Conservation (phyloP, 2,329 filamentous ascomycete genomes). For the Neonectria magnoliae region DNA sequence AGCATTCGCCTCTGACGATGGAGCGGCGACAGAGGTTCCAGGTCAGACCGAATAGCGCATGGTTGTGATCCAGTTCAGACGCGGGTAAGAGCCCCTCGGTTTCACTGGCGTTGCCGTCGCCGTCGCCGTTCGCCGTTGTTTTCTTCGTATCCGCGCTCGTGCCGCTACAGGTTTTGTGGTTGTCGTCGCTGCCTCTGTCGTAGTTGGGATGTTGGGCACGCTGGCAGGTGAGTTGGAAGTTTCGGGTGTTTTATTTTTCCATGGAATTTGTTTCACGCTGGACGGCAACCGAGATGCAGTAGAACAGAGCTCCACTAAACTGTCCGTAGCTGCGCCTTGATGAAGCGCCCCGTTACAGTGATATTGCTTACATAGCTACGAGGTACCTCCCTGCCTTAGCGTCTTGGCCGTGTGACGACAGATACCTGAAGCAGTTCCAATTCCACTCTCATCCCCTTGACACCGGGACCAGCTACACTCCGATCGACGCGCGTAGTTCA, state of each 20-base stretch:
- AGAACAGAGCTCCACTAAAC: conserved; percentile 13
- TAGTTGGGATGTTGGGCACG: background rate
- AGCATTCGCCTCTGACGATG: conserved; percentile 19
- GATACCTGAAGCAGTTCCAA: conserved; percentile 20
- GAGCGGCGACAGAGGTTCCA: conserved; percentile 20
- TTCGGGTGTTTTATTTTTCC: conserved; percentile 36
- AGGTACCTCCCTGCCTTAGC: conserved; percentile 5
- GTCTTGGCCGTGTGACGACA: conserved; percentile 31
- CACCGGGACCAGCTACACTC: conserved; percentile 6
- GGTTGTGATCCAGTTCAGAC: conserved; percentile 26
- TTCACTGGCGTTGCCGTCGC: conserved; percentile 11
- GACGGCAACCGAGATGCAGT: conserved; percentile 10
- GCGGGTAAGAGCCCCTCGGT: conserved; percentile 14
- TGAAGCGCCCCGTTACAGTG: conserved; percentile 17
- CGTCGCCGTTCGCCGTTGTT: conserved; percentile 3
- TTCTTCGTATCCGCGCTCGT: background rate
- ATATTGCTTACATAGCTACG: conserved; percentile 27
- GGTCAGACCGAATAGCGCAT: conserved; percentile 38
- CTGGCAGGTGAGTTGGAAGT: conserved; percentile 11
- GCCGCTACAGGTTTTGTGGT: background rate
- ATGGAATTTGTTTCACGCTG: conserved; percentile 23
- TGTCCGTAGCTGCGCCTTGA: background rate
- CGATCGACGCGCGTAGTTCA: conserved; percentile 11
- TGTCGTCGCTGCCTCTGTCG: conserved; percentile 1
- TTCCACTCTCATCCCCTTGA: conserved; percentile 15